phyloP scores from a whole-genome alignment of 164 flowering plant species.

The Sextonia rubra region DNA sequence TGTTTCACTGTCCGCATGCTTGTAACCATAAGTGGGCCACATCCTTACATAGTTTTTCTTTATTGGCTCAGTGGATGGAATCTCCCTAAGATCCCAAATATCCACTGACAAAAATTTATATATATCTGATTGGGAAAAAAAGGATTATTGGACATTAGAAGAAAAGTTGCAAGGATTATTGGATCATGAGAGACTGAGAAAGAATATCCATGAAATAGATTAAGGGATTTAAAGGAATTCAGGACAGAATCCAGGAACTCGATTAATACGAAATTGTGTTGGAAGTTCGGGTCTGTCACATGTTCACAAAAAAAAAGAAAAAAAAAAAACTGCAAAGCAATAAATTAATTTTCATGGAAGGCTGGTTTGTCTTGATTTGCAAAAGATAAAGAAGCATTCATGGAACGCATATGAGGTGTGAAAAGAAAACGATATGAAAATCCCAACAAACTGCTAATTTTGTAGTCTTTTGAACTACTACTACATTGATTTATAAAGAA shows the following conservation, averaged over 20 bases:
- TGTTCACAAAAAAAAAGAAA: background rate
- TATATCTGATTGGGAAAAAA: slow-evolving; percentile 7
- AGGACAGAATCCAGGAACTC: slow-evolving; percentile 20
- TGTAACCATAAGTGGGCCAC: slow-evolving; percentile 2
- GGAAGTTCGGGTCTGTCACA: slow-evolving; percentile 36
- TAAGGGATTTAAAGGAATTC: slow-evolving; percentile 21
- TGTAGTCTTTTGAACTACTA: slow-evolving; percentile 55
- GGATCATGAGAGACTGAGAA: slow-evolving; percentile 50
- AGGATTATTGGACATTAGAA: slow-evolving; percentile 66
- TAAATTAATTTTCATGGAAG: slow-evolving; percentile 24
- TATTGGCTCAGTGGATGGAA: background rate
- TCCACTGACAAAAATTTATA: slow-evolving; percentile 51
- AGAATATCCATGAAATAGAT: slow-evolving; percentile 7
- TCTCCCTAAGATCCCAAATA: slow-evolving; percentile 10
- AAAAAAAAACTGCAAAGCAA: slow-evolving; percentile 15
- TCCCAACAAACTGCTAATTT: slow-evolving; percentile 49
- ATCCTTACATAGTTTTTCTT: background rate
- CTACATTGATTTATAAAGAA: slow-evolving; percentile 33
- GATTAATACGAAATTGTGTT: slow-evolving; percentile 29
- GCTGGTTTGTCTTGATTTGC: slow-evolving; percentile 42
- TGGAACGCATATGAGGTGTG: slow-evolving; percentile 22
- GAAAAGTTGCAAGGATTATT: slow-evolving; percentile 63
- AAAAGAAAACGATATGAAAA: slow-evolving; percentile 23
- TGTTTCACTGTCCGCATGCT: background rate
- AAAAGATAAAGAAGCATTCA: slow-evolving; percentile 16